Evolutionary conservation across 192 early-diverging fungal species (phyloP).

Genomic region (Backusella macrospora): DNA sequence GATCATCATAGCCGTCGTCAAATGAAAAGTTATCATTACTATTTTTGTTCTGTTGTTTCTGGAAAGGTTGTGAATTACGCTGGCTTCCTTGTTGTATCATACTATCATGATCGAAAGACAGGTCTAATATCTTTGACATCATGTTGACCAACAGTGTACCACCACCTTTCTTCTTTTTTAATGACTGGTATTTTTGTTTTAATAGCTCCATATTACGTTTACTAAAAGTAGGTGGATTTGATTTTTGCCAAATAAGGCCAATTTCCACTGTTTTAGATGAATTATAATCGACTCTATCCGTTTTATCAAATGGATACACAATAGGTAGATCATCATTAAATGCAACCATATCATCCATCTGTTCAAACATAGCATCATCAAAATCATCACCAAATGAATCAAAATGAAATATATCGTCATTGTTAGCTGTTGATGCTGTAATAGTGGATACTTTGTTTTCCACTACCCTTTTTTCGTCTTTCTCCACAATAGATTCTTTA

Average conservation of each 20-base stretch:
- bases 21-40: neutral
- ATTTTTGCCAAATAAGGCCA: neutral
- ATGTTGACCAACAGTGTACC: neutral
- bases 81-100: neutral
- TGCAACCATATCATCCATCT: neutral
- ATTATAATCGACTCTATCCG: neutral
- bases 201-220: neutral
- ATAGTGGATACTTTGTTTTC: too few relatives aligned
- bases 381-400: neutral
- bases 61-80: neutral
- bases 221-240: neutral
- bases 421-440: neutral
- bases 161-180: neutral
- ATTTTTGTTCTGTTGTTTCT: neutral
- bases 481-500: neutral
- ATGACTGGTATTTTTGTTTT: neutral
- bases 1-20: neutral
- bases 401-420: neutral
- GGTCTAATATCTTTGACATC: neutral
- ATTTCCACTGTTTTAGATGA: neutral
- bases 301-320: neutral
- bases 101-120: too few relatives aligned
- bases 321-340: neutral
- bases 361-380: neutral
- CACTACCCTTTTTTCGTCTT: neutral